Base-by-base conservation (phyloP, 2,329 filamentous ascomycete species). In the Calonectria leucothoes region DNA sequence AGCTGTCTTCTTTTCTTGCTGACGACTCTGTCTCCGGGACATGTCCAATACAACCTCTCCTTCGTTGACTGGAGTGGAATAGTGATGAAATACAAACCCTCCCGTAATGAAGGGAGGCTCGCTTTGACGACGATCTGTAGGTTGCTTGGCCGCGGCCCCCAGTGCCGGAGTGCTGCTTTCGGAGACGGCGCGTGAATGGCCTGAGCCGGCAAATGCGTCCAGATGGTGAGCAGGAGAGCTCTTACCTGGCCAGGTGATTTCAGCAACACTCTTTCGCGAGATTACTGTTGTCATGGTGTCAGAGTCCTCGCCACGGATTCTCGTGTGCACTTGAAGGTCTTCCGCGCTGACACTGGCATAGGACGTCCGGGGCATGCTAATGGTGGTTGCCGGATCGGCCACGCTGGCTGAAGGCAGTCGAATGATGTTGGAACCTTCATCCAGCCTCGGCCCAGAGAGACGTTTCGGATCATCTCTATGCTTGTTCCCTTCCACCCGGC, bases 311-410 rank as follows among this genome's bases (percentile, higher is more conserved):
- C 73, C 72, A 14, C 75, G 76, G 33, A 74, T 70, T 65, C 71
- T 82, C 2, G 76, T 79, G 27, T 73, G 69, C 4, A 78, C 69
- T 31, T 78, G 76, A 45, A 76, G 75, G 61, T 82, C 76, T 1
- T 63, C 67, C 11, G 74, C 67, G 37, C 76, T 76, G 10, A 79
- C 69, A 15, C 72, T 77, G 8, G 83, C 72, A 37, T 83, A 84
- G 2, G 81, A 79, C 14, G 83, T 81, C 42, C 73, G 77, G 7
- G 84, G 83, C 29, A 82, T 27, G 70, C 77, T 84, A 51, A 85
- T 80, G 0, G 83, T 85, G 1, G 81, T 84, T 6, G 82, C 81
- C 55, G 83, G 81, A 51, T 83, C 82, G 20, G 79, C 79, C 12
- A 70, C 57, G 8, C 74, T 76, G 6, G 77, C 75, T 23, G 75